phyloP scores from a whole-genome alignment of 768 basidiomycete genomes.

The Rhodosporidiobolus odoratus region DNA sequence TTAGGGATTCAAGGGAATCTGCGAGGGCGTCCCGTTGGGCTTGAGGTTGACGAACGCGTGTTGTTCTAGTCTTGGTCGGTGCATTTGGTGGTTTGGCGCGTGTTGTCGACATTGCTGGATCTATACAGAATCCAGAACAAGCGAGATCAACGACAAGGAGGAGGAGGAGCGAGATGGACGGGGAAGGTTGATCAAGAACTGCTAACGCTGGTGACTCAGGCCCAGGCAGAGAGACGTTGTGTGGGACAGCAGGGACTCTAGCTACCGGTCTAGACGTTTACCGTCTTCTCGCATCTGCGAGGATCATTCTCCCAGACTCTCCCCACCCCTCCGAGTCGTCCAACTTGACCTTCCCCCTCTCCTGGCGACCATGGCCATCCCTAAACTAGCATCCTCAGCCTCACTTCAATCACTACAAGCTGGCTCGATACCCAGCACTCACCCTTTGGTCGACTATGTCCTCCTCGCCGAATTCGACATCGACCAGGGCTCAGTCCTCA shows the following conservation, averaged over 20 bases:
- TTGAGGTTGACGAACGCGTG: not conserved
- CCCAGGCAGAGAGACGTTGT: not conserved
- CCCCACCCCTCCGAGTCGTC: not conserved
- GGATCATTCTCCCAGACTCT: not conserved
- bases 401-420: not conserved
- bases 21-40: constrained; percentile 5
- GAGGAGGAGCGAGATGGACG: not conserved
- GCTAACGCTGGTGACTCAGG: not conserved
- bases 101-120: not conserved
- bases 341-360: not conserved
- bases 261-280: too few relatives aligned
- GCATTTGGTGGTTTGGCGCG: not conserved
- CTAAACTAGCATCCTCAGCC: not conserved
- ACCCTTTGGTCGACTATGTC: constrained; percentile 55
- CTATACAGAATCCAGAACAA: too few relatives aligned
- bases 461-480: constrained; percentile 99
- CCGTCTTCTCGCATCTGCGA: too few relatives aligned
- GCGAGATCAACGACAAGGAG: too few relatives aligned
- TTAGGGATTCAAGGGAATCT: not conserved
- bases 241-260: too few relatives aligned
- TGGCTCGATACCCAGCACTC: not conserved
- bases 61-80: constrained; percentile 6
- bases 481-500: constrained; percentile 82
- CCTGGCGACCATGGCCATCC: not conserved
- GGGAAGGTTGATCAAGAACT: not conserved